These are phyloP conservation scores for Saccharomyces paradoxus DNA, from an alignment of 805 yeast genomes.

Conservation along the genomic window DNA sequence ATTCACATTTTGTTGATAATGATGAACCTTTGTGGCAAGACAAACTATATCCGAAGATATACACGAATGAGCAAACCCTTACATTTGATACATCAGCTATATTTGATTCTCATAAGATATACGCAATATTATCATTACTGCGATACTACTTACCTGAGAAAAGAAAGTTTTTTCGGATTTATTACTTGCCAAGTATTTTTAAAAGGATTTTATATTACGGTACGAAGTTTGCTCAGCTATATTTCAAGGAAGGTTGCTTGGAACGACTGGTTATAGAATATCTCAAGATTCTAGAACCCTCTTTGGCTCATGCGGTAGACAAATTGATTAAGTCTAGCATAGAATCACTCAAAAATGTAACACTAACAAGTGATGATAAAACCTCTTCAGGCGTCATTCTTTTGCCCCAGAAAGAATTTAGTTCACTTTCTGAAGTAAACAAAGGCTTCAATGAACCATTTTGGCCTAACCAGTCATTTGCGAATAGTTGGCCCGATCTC, in stretches of 20 bases:
- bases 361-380: neutral
- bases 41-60: neutral
- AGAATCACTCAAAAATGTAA: neutral
- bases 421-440: neutral
- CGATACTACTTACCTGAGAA: slow-evolving; percentile 10
- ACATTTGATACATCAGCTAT: neutral
- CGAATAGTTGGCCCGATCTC: slow-evolving; percentile 5
- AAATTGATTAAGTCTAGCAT: neutral
- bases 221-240: slow-evolving; percentile 5
- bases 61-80: neutral
- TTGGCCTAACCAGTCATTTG: slow-evolving; percentile 8
- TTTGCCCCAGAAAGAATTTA: neutral
- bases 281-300: neutral
- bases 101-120: slow-evolving; percentile 2
- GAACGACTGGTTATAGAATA: slow-evolving; percentile 1
- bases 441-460: neutral
- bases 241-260: slow-evolving; percentile 2
- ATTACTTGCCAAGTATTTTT: slow-evolving; percentile 5
- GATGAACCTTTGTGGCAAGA: neutral
- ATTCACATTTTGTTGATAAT: neutral
- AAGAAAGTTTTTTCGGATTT: slow-evolving; percentile 5
- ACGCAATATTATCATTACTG: slow-evolving; percentile 3
- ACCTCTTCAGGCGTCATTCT: neutral
- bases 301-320: neutral
- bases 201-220: slow-evolving; percentile 9